Evolutionary conservation across 1,284 basidiomycete species (phyloP), one percentile per base, ranked within the genome.

Genomic region (Puccinia polysora): DNA sequence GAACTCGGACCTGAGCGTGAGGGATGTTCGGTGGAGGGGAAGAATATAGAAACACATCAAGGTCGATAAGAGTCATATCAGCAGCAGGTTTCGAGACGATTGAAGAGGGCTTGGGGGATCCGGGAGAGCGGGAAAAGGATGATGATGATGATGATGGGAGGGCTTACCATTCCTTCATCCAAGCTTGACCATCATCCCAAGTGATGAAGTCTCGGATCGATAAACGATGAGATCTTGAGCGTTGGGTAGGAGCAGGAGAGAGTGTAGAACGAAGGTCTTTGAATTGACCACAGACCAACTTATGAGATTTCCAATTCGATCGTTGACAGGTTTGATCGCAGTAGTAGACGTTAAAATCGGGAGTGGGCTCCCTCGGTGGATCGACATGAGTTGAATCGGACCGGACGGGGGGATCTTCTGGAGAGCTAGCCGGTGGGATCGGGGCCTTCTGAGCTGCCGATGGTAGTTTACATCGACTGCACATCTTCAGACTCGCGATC

Each of bases 1-100:
- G 32, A 70, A 70, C 18, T 60, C 47, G 38, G 55, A 60, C 67
- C 67, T 70, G n/a, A n/a, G n/a, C n/a, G n/a, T n/a, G n/a, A n/a
- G n/a, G n/a, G n/a, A n/a, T n/a, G n/a, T n/a, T 7, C 34, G 7
- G 0, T 49, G n/a, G n/a, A n/a, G n/a, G n/a, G n/a, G n/a, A n/a
- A n/a, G n/a, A n/a, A n/a, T 3, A 43, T n/a, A 14, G 0, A 23
- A 56, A 25, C n/a, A 56, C 8, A 38, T 25, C n/a, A 65, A 40
- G 38, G 32, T 0, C n/a, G 25, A 43, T 30, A 23, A 28, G 15
- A 47, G 20, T 28, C 2, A 64, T 14, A 55, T 7, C 3, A 20
- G 23, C 5, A n/a, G 23, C 23, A 45, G 36, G 43, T 38, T 30
- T 49, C 62, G 28, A 50, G 47, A 38, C n/a, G n/a, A 45, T 45